Percentiles rank a stretch among this genome's conserved stretches.
These are phyloP conservation scores for Trichocladium antarcticum DNA, from an alignment of 495 filamentous ascomycete genomes.

Conservation along the genomic window DNA sequence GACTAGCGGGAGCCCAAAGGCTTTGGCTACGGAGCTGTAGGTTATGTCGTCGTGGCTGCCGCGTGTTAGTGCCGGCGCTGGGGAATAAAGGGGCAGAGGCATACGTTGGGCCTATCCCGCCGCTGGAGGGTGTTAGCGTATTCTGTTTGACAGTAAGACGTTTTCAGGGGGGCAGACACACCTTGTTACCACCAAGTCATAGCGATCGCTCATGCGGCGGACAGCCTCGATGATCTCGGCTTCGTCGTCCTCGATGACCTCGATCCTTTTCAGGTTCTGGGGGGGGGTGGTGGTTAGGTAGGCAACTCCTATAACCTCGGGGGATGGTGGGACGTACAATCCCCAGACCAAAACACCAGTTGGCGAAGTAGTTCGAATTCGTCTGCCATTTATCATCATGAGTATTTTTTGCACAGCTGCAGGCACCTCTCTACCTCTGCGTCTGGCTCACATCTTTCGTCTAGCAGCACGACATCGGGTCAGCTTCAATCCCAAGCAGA, in stretches of 20 bases:
- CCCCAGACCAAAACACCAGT: slow-evolving; percentile 83
- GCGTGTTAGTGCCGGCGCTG: background rate
- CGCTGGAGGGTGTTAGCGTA: slow-evolving; percentile 35
- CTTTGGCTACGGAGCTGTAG: slow-evolving; percentile 84
- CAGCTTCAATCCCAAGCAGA: slow-evolving; percentile 2
- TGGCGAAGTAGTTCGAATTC: slow-evolving; percentile 84
- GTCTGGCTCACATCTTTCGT: slow-evolving; percentile 26
- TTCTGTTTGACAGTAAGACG: background rate
- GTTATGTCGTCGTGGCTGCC: slow-evolving; percentile 92
- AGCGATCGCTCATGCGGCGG: slow-evolving; percentile 69
- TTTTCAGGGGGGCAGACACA: slow-evolving; percentile 4
- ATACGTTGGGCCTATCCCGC: slow-evolving; percentile 90
- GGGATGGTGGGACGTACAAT: slow-evolving; percentile 40
- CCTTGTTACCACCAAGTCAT: slow-evolving; percentile 87
- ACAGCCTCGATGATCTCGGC: slow-evolving; percentile 80
- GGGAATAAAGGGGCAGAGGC: background rate
- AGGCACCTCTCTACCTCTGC: no score
- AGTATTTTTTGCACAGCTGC: background rate
- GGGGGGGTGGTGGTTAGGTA: background rate
- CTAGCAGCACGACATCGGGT: slow-evolving; percentile 14
- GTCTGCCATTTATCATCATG: slow-evolving; percentile 43
- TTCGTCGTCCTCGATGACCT: slow-evolving; percentile 89
- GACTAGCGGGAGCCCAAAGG: slow-evolving; percentile 63
- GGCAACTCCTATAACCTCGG: background rate
- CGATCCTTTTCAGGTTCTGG: slow-evolving; percentile 68